Evolutionary conservation across 2,329 filamentous ascomycete species (phyloP).

Genomic region (Colletotrichum costaricense): DNA sequence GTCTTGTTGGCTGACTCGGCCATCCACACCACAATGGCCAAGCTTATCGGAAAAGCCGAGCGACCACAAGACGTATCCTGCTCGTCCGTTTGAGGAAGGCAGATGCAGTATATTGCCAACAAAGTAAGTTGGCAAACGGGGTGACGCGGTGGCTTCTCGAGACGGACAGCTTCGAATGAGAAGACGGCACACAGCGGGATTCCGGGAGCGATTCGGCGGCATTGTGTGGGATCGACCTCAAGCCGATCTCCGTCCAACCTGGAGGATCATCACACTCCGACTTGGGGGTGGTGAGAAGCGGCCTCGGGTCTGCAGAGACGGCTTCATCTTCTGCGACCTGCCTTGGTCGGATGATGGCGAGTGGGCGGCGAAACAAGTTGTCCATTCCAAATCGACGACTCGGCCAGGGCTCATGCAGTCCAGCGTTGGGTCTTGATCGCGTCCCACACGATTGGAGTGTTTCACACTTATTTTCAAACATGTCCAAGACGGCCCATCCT

Average conservation of each 20-base stretch:
- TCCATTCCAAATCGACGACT: conserved; percentile 27
- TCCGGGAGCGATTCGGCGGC: background rate
- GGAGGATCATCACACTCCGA: background rate
- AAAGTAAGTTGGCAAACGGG: too few species aligned
- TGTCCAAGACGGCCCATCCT: conserved; percentile 25
- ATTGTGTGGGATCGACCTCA: background rate
- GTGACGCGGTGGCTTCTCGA: too few species aligned
- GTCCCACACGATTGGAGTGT: conserved; percentile 28
- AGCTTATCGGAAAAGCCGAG: conserved; percentile 14
- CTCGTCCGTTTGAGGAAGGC: background rate
- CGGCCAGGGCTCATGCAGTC: conserved; percentile 13
- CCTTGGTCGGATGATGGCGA: background rate
- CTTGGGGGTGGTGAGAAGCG: background rate
- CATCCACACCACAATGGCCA: background rate
- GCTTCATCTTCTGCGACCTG: background rate
- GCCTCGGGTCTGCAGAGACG: background rate
- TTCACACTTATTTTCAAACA: conserved; percentile 32
- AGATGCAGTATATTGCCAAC: background rate
- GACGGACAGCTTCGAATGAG: background rate
- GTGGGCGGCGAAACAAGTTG: conserved; percentile 9
- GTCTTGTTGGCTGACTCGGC: conserved; percentile 11
- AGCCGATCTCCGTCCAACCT: background rate
- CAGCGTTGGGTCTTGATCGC: conserved; percentile 31
- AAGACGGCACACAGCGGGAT: background rate
- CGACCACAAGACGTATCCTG: background rate